Conservation (phyloP, 768 basidiomycete species). For the Sistotremastrum suecicum region DNA sequence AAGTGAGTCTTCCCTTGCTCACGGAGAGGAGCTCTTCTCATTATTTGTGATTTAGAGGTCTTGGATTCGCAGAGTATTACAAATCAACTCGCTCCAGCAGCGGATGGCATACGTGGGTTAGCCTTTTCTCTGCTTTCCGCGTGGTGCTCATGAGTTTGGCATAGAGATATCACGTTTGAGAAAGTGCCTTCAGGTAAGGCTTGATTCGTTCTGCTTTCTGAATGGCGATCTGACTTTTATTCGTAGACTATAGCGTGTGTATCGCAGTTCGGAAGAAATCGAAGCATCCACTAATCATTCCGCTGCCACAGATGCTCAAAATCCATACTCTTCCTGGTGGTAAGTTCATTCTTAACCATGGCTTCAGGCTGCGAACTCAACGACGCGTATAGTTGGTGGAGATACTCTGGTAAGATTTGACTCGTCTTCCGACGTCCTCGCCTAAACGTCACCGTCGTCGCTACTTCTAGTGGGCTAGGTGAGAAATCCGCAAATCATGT, state of each 20-base stretch:
- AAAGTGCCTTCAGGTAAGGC: slow-evolving; percentile 26
- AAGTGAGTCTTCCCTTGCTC: slow-evolving; percentile 16
- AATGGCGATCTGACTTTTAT: no score
- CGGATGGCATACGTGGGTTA: not conserved
- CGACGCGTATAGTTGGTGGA: slow-evolving; percentile 11
- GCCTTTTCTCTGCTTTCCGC: not conserved
- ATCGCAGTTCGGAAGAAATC: not conserved
- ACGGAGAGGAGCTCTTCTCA: not conserved
- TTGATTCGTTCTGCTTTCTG: no score
- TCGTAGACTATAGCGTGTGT: slow-evolving; percentile 33
- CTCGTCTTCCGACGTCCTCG: not conserved
- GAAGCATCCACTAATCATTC: not conserved
- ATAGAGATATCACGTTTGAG: slow-evolving; percentile 50
- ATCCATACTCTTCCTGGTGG: slow-evolving; percentile 17
- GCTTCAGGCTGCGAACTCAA: not conserved
- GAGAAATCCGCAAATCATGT: not conserved
- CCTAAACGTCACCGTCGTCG: not conserved
- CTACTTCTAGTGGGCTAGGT: slow-evolving; percentile 8
- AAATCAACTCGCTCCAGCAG: slow-evolving; percentile 23
- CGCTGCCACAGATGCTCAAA: slow-evolving; percentile 21
- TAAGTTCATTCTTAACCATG: not conserved
- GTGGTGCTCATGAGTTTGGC: slow-evolving; percentile 24
- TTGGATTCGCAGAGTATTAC: slow-evolving; percentile 21
- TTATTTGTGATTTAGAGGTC: slow-evolving; percentile 18
- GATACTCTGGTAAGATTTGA: slow-evolving; percentile 26